Conservation (phyloP, 495 filamentous ascomycete genomes). For the Lasiosphaeriaceae sp. region DNA sequence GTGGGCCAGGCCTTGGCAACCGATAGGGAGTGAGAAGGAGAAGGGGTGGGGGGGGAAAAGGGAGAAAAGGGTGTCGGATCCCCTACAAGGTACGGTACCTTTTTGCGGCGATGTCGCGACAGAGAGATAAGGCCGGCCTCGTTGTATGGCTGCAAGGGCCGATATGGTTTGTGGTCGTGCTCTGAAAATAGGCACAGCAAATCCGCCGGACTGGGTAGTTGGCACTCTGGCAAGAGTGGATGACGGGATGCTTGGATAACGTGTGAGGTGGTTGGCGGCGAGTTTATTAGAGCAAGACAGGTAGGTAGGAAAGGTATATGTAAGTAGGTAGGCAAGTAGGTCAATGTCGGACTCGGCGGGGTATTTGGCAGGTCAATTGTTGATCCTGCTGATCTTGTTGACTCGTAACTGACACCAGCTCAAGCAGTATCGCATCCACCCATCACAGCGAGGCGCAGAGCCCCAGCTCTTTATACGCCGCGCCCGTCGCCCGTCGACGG, state of each 20-base stretch:
- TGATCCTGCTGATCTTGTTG: not conserved
- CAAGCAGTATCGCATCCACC: no score
- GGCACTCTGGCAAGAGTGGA: no score
- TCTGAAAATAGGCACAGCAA: slow-evolving; percentile 20
- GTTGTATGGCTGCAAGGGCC: slow-evolving; percentile 21
- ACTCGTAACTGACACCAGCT: not conserved
- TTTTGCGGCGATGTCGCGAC: slow-evolving; percentile 13
- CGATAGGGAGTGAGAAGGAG: no score
- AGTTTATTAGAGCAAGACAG: no score
- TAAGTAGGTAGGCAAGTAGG: not conserved
- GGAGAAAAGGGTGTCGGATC: not conserved
- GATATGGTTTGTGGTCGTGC: slow-evolving; percentile 22
- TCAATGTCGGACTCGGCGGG: not conserved
- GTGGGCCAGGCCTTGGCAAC: not conserved
- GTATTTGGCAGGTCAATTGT: not conserved
- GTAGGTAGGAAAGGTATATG: no score
- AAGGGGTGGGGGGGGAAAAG: no score
- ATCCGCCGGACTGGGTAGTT: not conserved
- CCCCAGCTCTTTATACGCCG: not conserved
- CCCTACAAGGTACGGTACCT: not conserved
- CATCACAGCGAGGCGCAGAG: not conserved
- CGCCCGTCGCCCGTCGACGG: not conserved
- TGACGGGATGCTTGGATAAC: slow-evolving; percentile 8
- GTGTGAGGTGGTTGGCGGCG: slow-evolving; percentile 4
- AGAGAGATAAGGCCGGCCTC: slow-evolving; percentile 23